Evolutionary conservation across 2,329 filamentous ascomycete species (phyloP), one percentile per base, ranked within the genome.

Genomic region (Colletotrichum caudatum): DNA sequence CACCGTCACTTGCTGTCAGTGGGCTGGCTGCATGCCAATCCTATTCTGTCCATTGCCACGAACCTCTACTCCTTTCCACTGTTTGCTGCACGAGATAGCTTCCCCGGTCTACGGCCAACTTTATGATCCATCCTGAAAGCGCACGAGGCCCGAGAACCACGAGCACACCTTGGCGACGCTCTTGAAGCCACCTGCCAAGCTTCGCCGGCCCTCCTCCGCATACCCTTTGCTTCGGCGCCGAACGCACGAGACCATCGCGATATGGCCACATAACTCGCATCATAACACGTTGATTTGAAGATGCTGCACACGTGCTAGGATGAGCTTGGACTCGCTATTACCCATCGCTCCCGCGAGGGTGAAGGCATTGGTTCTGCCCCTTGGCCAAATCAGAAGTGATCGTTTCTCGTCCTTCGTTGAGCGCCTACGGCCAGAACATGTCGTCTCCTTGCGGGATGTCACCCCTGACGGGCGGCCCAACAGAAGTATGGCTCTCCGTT

Each of bases 261-360:
- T 57, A 72, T 72, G 66, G 54, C 66, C 46, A 61, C 41, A 64
- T 72, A 72, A 66, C 54, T 69, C 60, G 66, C 53, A 58, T 26
- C 69, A 60, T 37, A 35, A 50, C 50, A 54, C 37, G 46, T 60
- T 58, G n/a, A 66, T 14, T 46, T 57, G 68, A 74, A 72, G 73
- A 74, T 74, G 73, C 73, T 73, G 71, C 39, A 68, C 81, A 80
- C 79, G 84, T 86, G 84, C 82, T 86, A 92, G 84, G 80, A 97
- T 97, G 94, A 92, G 89, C 84, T 88, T 93, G 84, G 95, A 98
- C 86, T 91, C 93, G 82, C 90, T 97, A 81, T 93, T 95, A 81
- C 94, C 95, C 82, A 91, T 95, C 85, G 93, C 95, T 82, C 94
- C 94, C 80, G 95, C 94, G 84, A 93, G 93, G 87, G 90, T 98